Evolutionary conservation across 1,284 basidiomycete genomes (phyloP).

Genomic region (Athelia sp.): DNA sequence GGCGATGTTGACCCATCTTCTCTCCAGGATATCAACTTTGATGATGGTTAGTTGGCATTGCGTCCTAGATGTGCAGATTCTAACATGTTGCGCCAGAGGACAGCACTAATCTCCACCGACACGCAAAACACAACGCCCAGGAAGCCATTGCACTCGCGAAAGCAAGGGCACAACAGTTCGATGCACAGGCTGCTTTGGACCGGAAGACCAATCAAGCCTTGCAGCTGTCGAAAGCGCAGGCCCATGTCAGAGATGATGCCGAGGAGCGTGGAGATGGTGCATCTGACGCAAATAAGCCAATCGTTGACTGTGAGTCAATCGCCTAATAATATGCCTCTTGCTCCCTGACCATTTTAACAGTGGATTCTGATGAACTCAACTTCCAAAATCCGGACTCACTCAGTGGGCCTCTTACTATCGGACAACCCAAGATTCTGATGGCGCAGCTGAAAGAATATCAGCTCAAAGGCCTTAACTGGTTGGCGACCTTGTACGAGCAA

Average conservation of each 20-base stretch:
- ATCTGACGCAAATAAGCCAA: constrained; percentile 23
- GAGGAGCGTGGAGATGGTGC: constrained; percentile 30
- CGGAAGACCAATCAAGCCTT: constrained; percentile 77
- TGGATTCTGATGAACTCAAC: constrained; percentile 96
- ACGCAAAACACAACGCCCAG: constrained; percentile 88
- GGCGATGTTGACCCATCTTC: constrained; percentile 43
- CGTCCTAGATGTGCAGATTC: constrained; percentile 14
- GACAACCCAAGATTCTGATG: constrained; percentile 95
- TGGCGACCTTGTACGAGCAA: constrained; percentile 97
- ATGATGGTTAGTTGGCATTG: constrained; percentile 61
- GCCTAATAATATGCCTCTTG: constrained; percentile 4
- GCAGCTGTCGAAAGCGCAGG: constrained; percentile 62
- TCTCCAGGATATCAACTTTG: constrained; percentile 87
- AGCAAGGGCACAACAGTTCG: constrained; percentile 82
- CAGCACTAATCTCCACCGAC: constrained; percentile 83
- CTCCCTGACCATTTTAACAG: constrained; percentile 31
- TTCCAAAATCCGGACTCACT: constrained; percentile 99
- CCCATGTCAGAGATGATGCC: constrained; percentile 48
- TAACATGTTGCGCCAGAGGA: constrained; percentile 56
- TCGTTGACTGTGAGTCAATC: constrained; percentile 62
- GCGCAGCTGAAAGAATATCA: constrained; percentile 99
- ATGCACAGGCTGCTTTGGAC: constrained; percentile 75
- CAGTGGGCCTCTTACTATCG: constrained; percentile 80
- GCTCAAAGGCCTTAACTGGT: constrained; percentile 97
- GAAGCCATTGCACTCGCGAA: constrained; percentile 83